Percentiles rank a stretch among this genome's conserved stretches.
Conservation (phyloP, 805 yeast genomes). For the Helenozyma baotianmanensis region DNA sequence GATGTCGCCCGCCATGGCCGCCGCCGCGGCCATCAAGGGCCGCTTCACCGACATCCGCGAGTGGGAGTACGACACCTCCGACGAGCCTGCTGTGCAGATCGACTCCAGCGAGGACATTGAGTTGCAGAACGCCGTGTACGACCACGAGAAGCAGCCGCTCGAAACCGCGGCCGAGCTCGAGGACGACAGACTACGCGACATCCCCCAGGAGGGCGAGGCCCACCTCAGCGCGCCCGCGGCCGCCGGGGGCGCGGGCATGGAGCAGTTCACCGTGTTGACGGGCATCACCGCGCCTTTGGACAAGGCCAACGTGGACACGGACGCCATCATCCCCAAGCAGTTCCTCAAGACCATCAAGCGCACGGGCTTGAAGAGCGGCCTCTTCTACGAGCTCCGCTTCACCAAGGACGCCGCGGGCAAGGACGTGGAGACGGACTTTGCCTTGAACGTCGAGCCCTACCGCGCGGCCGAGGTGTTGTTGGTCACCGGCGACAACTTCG, state of each 20-base stretch:
- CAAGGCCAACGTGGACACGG: conserved; percentile 95
- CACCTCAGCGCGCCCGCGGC: conserved; percentile 11
- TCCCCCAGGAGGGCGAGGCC: conserved; percentile 44
- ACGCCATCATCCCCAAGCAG: conserved; percentile 98
- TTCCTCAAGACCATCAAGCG: conserved; percentile 96
- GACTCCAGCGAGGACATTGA: conserved; percentile 44
- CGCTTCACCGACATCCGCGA: conserved; percentile 88
- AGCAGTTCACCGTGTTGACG: conserved; percentile 66
- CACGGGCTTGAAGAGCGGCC: conserved; percentile 84
- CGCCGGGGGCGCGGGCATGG: conserved; percentile 52
- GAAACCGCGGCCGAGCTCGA: conserved; percentile 51
- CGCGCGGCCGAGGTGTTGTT: conserved; percentile 75
- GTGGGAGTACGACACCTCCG: conserved; percentile 54
- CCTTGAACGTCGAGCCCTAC: conserved; percentile 81
- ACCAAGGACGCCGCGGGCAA: conserved; percentile 58
- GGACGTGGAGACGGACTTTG: conserved; percentile 82
- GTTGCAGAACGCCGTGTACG: conserved; percentile 65
- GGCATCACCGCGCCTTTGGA: conserved; percentile 94
- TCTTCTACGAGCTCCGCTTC: conserved; percentile 89
- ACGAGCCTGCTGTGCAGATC: conserved; percentile 56
- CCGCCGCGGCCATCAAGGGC: conserved; percentile 94
- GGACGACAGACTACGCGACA: conserved; percentile 51
- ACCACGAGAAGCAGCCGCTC: conserved; percentile 62
- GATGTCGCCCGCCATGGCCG: conserved; percentile 99
- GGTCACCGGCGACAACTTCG: conserved; percentile 95